Conservation (phyloP, 192 early-diverging fungal genomes). For the Linnemannia elongata region DNA sequence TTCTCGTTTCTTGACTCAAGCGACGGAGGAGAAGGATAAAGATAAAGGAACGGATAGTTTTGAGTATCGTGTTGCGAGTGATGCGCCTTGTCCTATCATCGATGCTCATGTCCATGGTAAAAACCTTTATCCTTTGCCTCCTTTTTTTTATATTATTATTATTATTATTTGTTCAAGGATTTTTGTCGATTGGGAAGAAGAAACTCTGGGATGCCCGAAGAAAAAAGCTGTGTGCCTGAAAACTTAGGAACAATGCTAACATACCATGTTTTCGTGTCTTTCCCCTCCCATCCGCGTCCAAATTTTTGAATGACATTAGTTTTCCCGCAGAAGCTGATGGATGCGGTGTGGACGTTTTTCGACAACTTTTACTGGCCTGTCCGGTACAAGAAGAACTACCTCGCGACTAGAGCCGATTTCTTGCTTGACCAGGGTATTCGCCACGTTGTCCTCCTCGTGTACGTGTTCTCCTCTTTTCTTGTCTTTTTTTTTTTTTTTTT, state of each 20-base stretch:
- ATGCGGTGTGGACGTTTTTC: constrained; percentile 58
- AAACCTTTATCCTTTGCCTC: background rate
- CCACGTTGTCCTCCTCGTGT: constrained; percentile 56
- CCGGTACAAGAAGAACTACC: constrained; percentile 49
- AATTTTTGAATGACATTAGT: constrained; percentile 24
- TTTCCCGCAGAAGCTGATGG: constrained; percentile 57
- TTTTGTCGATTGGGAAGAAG: no score
- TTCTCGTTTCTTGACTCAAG: constrained; percentile 32
- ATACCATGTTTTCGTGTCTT: background rate
- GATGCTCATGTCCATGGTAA: constrained; percentile 59
- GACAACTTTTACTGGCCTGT: constrained; percentile 59
- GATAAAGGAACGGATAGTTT: background rate
- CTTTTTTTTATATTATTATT: background rate
- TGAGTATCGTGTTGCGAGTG: constrained; percentile 23
- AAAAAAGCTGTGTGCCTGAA: no score
- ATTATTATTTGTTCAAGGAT: no score
- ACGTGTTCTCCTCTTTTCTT: background rate
- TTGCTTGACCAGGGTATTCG: constrained; percentile 49
- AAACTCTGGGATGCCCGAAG: no score
- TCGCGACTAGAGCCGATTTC: constrained; percentile 42
- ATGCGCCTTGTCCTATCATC: constrained; percentile 52
- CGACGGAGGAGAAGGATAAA: background rate
- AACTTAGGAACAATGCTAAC: no score
- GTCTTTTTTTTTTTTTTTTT: background rate
- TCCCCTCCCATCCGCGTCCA: background rate